Evolutionary conservation across 2,329 filamentous ascomycete species (phyloP).

Genomic region (Tolypocladium paradoxum): DNA sequence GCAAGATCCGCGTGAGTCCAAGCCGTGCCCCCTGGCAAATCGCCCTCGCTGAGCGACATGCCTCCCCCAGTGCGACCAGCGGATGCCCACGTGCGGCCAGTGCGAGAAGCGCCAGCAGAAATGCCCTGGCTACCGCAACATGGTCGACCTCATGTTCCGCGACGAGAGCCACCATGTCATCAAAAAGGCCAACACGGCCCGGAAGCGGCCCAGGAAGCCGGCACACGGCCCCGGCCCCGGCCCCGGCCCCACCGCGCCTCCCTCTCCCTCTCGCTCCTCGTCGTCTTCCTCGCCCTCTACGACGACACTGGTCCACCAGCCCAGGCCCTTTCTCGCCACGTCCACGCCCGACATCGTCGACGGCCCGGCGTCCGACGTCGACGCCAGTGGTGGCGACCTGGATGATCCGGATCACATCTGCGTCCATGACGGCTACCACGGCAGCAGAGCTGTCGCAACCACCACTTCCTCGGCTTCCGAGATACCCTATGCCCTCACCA

Average conservation of each 20-base stretch:
- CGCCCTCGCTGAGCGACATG: not conserved
- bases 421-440: not conserved
- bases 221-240: constrained; percentile 3
- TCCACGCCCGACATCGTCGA: not conserved
- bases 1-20: constrained; percentile 42
- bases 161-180: constrained; percentile 46
- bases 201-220: constrained; percentile 13
- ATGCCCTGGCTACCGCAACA: constrained; percentile 45
- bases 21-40: constrained; percentile 2
- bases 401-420: not conserved
- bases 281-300: constrained; percentile 1
- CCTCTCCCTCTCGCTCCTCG: constrained; percentile 1
- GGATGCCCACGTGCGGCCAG: constrained; percentile 40
- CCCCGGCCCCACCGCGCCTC: not conserved
- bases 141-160: constrained; percentile 46
- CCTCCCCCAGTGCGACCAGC: constrained; percentile 38
- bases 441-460: not conserved
- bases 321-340: not conserved
- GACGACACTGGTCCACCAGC: constrained; percentile 1
- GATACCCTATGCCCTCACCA: constrained; percentile 7
- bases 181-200: constrained; percentile 33
- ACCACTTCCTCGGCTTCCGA: not conserved
- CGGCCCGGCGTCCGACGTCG: not conserved
- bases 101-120: constrained; percentile 39
- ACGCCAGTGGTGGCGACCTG: not conserved